Conservation (phyloP, 176 grass and related monocot genomes). For the Ampelocalamus luodianensis region DNA sequence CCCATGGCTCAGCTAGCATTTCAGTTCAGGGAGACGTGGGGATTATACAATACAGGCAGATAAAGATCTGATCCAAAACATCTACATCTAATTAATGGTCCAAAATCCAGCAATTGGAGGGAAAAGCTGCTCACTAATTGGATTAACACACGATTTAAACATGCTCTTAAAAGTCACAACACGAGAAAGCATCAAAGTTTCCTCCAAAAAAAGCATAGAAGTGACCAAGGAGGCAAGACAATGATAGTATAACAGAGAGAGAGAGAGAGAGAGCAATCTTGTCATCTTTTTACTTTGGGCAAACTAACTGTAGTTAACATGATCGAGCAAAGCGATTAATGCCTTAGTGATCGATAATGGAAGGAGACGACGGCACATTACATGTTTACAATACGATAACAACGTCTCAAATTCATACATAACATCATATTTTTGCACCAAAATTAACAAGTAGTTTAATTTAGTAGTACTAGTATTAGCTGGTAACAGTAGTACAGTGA, state of each 20-base stretch:
- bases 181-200: not conserved
- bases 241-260: not conserved
- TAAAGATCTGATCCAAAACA: too few relatives aligned
- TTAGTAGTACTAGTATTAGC: not conserved
- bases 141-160: not conserved
- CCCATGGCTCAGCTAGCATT: too few relatives aligned
- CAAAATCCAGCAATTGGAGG: too few relatives aligned
- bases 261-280: too few relatives aligned
- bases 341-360: not conserved
- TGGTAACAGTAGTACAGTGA: constrained; percentile 1
- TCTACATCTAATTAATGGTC: too few relatives aligned
- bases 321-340: not conserved
- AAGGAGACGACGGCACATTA: constrained; percentile 8
- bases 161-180: not conserved
- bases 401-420: not conserved
- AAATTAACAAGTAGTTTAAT: constrained; percentile 18
- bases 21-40: too few relatives aligned
- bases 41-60: too few relatives aligned
- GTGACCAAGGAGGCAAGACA: not conserved
- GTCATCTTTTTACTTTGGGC: too few relatives aligned
- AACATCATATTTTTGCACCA: not conserved
- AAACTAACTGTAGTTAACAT: not conserved
- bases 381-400: constrained; percentile 18
- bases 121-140: too few relatives aligned
- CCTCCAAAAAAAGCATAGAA: not conserved